Conservation (phyloP, 176 grass and related monocot species). For the Raddia guianensis region DNA sequence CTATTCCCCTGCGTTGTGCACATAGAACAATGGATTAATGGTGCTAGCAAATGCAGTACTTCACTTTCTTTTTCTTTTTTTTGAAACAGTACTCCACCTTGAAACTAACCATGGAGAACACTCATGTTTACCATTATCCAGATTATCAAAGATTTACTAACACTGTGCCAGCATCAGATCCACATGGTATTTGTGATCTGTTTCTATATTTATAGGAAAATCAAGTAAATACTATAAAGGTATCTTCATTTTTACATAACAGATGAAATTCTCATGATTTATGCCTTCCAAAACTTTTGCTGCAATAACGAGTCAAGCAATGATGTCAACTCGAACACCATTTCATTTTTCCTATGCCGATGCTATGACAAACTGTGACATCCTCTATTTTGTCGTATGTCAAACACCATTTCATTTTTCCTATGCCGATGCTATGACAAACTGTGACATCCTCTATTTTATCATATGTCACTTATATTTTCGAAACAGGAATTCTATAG, state of each 20-base stretch:
- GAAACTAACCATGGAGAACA: not conserved
- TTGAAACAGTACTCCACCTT: not conserved
- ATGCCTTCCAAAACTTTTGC: not conserved
- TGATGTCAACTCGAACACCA: not conserved
- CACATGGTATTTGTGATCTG: not conserved
- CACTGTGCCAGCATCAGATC: not conserved
- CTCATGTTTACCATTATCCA: not conserved
- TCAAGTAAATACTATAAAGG: not conserved
- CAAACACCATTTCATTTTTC: too few relatives aligned
- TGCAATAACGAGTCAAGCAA: not conserved
- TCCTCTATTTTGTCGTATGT: too few relatives aligned
- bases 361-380: not conserved
- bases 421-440: too few relatives aligned
- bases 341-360: not conserved
- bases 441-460: too few relatives aligned
- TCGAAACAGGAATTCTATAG: too few relatives aligned
- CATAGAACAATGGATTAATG: not conserved
- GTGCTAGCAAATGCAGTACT: not conserved
- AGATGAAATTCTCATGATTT: constrained; percentile 18
- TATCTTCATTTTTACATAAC: constrained; percentile 12
- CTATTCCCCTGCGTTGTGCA: not conserved
- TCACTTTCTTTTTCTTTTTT: not conserved
- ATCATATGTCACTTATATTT: too few relatives aligned
- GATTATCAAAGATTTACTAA: constrained; percentile 14
- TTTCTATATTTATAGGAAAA: constrained; percentile 9